Conservation (phyloP, 345 rosid genomes). For the Turritis glabra region DNA sequence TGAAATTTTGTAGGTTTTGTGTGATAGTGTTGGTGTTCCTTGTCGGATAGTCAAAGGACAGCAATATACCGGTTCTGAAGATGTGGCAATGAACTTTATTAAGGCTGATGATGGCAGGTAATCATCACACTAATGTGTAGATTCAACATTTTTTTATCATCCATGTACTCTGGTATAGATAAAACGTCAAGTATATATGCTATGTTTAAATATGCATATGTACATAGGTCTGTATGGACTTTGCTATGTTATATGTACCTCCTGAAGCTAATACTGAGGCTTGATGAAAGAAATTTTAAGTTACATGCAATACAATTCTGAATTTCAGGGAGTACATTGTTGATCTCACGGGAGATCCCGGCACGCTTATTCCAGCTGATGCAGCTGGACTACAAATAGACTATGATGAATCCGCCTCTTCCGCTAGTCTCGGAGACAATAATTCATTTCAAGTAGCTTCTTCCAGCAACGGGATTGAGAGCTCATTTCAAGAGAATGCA, state of each 20-base stretch:
- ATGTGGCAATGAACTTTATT: constrained; percentile 89
- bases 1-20: constrained; percentile 62
- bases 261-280: not conserved
- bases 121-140: constrained; percentile 29
- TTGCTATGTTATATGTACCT: not conserved
- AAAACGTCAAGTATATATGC: not conserved
- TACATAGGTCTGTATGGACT: not conserved
- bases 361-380: constrained; percentile 94
- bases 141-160: not conserved
- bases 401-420: constrained; percentile 54
- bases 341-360: constrained; percentile 97
- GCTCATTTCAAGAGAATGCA: constrained; percentile 57
- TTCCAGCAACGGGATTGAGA: constrained; percentile 63
- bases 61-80: constrained; percentile 83
- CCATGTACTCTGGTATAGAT: not conserved
- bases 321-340: constrained; percentile 87
- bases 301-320: constrained; percentile 1
- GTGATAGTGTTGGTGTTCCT: constrained; percentile 78
- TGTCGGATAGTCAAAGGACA: constrained; percentile 93
- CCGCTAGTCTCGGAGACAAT: constrained; percentile 58
- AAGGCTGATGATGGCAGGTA: constrained; percentile 93
- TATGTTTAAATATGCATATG: not conserved
- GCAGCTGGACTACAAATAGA: constrained; percentile 63
- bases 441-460: constrained; percentile 60
- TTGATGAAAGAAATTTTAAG: not conserved